phyloP scores from a whole-genome alignment of 2,329 filamentous ascomycete species.

The Hortaea sp. region DNA sequence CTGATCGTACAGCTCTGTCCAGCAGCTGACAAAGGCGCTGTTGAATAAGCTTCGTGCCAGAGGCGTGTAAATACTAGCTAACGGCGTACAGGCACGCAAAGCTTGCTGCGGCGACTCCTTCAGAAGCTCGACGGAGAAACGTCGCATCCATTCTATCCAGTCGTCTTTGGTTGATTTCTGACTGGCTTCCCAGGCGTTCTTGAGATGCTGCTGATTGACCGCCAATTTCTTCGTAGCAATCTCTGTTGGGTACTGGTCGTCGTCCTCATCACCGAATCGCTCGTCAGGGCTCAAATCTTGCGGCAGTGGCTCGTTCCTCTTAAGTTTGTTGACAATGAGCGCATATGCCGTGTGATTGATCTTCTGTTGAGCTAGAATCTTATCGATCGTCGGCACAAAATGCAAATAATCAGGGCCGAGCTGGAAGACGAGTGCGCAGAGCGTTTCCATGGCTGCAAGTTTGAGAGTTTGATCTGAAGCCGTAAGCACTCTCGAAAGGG shows the following conservation, averaged over 20 bases:
- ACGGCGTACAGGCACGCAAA: constrained; percentile 78
- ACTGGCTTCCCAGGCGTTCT: constrained; percentile 92
- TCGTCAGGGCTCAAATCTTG: constrained; percentile 86
- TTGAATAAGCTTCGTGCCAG: constrained; percentile 94
- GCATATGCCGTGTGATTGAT: constrained; percentile 89
- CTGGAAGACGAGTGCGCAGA: constrained; percentile 92
- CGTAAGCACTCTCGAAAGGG: constrained; percentile 71
- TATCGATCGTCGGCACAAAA: constrained; percentile 88
- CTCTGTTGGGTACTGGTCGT: constrained; percentile 74
- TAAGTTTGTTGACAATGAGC: constrained; percentile 79
- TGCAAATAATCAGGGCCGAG: constrained; percentile 91
- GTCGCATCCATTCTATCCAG: constrained; percentile 97
- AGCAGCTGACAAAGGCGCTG: constrained; percentile 96
- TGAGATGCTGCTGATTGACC: constrained; percentile 89
- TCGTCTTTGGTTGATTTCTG: constrained; percentile 97
- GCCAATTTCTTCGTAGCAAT: constrained; percentile 87
- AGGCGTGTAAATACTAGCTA: constrained; percentile 85
- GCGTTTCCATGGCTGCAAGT: constrained; percentile 77
- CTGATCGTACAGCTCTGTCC: constrained; percentile 93
- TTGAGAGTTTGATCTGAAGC: constrained; percentile 64
- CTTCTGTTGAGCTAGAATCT: constrained; percentile 64
- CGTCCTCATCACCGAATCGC: constrained; percentile 56
- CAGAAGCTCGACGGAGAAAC: constrained; percentile 89
- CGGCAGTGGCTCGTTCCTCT: constrained; percentile 89
- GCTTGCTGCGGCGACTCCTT: constrained; percentile 95